phyloP scores from a whole-genome alignment of 1,139 yeast genomes.

The Saccharomyces hybrid region DNA sequence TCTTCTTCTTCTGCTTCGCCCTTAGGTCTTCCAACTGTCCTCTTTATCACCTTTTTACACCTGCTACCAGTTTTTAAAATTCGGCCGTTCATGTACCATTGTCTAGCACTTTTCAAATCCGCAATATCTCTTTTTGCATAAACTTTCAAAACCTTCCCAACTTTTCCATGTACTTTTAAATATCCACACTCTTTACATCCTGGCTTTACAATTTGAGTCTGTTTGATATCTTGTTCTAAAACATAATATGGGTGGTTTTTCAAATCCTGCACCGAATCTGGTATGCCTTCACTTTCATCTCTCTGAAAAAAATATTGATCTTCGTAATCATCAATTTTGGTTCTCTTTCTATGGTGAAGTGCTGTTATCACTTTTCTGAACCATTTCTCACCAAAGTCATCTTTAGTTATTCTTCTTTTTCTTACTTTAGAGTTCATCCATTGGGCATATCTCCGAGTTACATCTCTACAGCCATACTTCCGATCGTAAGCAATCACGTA shows the following conservation, averaged over 20 bases:
- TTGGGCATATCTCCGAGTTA: conserved; percentile 74
- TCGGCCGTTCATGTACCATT: conserved; percentile 83
- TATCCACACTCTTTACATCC: conserved; percentile 61
- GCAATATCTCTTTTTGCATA: conserved; percentile 63
- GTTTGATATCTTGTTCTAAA: conserved; percentile 62
- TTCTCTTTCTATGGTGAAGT: conserved; percentile 31
- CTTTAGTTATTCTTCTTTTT: conserved; percentile 61
- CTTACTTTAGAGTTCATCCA: conserved; percentile 67
- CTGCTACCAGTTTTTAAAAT: conserved; percentile 62
- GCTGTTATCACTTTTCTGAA: conserved; percentile 35
- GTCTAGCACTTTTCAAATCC: conserved; percentile 60
- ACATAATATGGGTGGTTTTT: conserved; percentile 85
- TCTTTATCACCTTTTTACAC: conserved; percentile 45
- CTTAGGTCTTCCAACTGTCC: conserved; percentile 23
- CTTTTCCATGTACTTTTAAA: conserved; percentile 40
- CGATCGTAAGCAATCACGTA: conserved; percentile 76
- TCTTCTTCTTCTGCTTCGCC: conserved; percentile 40
- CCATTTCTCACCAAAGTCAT: conserved; percentile 58
- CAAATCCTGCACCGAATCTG: conserved; percentile 74
- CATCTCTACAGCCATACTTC: conserved; percentile 62
- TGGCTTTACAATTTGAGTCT: conserved; percentile 66
- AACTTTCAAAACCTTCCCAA: conserved; percentile 40
- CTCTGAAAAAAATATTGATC: conserved; percentile 59
- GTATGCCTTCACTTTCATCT: conserved; percentile 77
- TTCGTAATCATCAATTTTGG: conserved; percentile 60